Conservation (phyloP, 176 grass and related monocot genomes). For the Hordeum marinum region DNA sequence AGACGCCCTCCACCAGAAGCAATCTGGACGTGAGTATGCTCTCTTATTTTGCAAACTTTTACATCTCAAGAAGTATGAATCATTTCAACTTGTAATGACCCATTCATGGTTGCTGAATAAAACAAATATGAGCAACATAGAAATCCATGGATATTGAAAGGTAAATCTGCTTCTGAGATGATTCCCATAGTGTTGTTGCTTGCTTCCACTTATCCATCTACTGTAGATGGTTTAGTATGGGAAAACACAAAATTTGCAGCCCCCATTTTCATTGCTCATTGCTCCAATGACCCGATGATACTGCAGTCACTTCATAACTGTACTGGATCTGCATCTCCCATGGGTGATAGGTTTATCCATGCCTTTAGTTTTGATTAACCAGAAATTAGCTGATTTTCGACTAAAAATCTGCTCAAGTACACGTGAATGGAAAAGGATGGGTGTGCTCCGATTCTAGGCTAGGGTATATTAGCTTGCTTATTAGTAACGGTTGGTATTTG, state of each 20-base stretch:
- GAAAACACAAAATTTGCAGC: not conserved
- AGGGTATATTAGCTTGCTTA: not conserved
- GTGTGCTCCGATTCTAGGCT: not conserved
- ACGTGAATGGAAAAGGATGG: not conserved
- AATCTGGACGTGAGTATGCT: slow-evolving; percentile 12
- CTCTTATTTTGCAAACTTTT: not conserved
- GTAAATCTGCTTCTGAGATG: not conserved
- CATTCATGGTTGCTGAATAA: not conserved
- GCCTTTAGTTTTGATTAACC: not conserved
- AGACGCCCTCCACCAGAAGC: slow-evolving; percentile 7
- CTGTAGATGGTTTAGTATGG: not conserved
- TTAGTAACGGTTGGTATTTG: not conserved
- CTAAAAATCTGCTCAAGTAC: not conserved
- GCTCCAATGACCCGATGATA: not conserved
- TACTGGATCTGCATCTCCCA: not conserved
- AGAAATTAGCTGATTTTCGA: not conserved
- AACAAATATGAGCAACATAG: not conserved
- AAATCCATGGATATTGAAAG: not conserved
- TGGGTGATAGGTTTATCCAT: not conserved
- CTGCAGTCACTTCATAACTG: not conserved
- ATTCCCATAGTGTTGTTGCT: not conserved
- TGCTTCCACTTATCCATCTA: not conserved
- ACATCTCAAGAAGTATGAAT: not conserved
- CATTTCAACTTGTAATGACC: slow-evolving; percentile 8
- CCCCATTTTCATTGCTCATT: not conserved